A percentile compares a stretch with the other conserved stretches of the same genome.
Conservation (phyloP, 768 basidiomycete species). For the Boletus eberwhitei region DNA sequence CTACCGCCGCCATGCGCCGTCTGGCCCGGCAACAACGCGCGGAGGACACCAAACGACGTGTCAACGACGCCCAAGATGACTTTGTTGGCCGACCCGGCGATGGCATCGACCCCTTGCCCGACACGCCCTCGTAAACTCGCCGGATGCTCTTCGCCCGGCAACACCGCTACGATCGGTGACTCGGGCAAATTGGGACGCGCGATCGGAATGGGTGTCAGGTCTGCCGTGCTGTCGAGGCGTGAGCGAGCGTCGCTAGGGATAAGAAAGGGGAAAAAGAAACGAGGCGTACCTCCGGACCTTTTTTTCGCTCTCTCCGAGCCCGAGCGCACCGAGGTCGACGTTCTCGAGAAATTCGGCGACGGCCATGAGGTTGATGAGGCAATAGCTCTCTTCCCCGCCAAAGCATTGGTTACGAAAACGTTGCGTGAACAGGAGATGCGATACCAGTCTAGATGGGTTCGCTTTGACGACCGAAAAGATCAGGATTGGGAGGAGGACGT, state of each 20-base stretch:
- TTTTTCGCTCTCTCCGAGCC: constrained; percentile 57
- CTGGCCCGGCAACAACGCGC: constrained; percentile 63
- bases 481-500: constrained; percentile 87
- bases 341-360: constrained; percentile 96
- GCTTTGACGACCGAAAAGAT: constrained; percentile 93
- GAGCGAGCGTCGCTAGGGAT: not conserved
- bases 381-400: constrained; percentile 80
- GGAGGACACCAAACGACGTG: constrained; percentile 82
- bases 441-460: constrained; percentile 80
- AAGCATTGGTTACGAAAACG: constrained; percentile 30
- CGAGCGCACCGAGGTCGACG: constrained; percentile 77
- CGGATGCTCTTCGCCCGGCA: constrained; percentile 46
- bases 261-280: too few species aligned
- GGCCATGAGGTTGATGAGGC: constrained; percentile 90
- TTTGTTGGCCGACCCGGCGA: constrained; percentile 79
- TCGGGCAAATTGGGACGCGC: constrained; percentile 47
- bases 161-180: constrained; percentile 35
- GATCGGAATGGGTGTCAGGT: constrained; percentile 79
- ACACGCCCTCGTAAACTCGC: constrained; percentile 70
- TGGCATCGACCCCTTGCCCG: constrained; percentile 74
- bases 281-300: constrained; percentile 51
- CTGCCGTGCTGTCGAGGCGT: constrained; percentile 53
- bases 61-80: constrained; percentile 84
- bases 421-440: constrained; percentile 40
- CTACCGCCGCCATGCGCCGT: not conserved